A percentile compares a stretch with the other conserved stretches of the same genome.
phyloP scores from a whole-genome alignment of 2,329 filamentous ascomycete genomes.

The Didymella keratinophila region DNA sequence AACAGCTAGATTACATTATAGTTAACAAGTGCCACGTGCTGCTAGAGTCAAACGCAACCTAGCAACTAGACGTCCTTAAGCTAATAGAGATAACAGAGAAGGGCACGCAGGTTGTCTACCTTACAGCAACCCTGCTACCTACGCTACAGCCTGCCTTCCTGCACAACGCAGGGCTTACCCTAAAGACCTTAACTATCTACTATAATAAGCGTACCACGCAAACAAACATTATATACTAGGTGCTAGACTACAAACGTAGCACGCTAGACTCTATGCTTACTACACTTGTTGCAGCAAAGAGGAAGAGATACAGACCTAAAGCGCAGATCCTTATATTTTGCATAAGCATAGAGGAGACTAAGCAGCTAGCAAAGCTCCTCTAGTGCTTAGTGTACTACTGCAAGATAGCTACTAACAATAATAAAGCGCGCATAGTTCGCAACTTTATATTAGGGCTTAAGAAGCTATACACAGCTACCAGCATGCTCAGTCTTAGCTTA shows the following conservation, averaged over 20 bases:
- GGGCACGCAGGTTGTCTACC: constrained; percentile 17
- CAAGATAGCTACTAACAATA: constrained; percentile 1
- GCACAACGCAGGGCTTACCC: too few relatives aligned
- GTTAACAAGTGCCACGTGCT: constrained; percentile 23
- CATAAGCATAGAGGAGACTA: too few relatives aligned
- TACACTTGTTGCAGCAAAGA: not conserved
- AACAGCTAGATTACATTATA: too few relatives aligned
- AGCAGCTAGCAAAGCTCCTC: too few relatives aligned
- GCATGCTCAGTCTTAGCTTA: too few relatives aligned
- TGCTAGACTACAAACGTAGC: not conserved
- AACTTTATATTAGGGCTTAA: not conserved
- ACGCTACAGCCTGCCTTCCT: constrained; percentile 7
- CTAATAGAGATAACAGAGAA: too few relatives aligned
- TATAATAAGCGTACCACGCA: not conserved
- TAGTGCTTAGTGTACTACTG: constrained; percentile 5
- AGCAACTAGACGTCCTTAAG: constrained; percentile 11
- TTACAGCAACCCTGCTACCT: constrained; percentile 18
- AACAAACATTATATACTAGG: not conserved
- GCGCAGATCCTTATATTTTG: too few relatives aligned
- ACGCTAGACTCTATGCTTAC: constrained; percentile 1
- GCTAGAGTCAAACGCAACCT: constrained; percentile 16
- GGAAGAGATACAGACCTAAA: too few relatives aligned
- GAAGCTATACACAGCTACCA: too few relatives aligned
- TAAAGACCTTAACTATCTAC: not conserved
- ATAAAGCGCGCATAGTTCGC: constrained; percentile 3